Conservation (phyloP, 352 stramenopile genomes). For the Pythium coloratum region DNA sequence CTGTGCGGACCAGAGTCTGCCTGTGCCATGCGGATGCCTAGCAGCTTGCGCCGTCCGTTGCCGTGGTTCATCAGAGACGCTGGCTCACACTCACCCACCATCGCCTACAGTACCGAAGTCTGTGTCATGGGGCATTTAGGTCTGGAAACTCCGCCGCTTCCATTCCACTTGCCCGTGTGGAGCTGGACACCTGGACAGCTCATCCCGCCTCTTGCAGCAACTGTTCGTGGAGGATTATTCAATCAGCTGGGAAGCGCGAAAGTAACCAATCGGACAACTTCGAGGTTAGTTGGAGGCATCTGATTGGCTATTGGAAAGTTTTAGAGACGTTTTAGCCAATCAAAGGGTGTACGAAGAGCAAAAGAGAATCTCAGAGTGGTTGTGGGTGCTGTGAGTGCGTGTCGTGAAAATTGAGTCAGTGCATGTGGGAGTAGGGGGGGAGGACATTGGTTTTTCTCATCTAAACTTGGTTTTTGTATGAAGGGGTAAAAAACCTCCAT, state of each 20-base stretch:
- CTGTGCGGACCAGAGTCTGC: too few species aligned
- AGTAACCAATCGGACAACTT: conserved; percentile 5
- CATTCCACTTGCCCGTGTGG: not conserved
- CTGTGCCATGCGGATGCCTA: too few species aligned
- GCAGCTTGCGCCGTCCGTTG: too few species aligned
- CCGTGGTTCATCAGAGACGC: too few species aligned
- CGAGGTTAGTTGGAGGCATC: not conserved
- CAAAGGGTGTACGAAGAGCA: not conserved
- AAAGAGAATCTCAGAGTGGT: not conserved
- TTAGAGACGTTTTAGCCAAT: not conserved
- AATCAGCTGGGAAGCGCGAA: not conserved
- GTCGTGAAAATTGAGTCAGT: conserved; percentile 18
- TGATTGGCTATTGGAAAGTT: not conserved
- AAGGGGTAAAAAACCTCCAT: not conserved
- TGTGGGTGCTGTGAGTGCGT: conserved; percentile 14
- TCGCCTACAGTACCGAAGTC: too few species aligned
- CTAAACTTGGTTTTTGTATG: conserved; percentile 9
- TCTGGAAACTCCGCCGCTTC: not conserved
- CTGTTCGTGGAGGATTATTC: not conserved
- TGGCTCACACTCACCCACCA: too few species aligned
- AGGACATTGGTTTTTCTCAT: not conserved
- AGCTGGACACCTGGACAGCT: not conserved
- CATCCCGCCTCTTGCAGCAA: not conserved
- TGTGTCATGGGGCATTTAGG: too few species aligned
- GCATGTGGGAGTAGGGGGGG: not conserved